Base-by-base conservation (phyloP, 208 protist species). In the Tetramitus jugosus region DNA sequence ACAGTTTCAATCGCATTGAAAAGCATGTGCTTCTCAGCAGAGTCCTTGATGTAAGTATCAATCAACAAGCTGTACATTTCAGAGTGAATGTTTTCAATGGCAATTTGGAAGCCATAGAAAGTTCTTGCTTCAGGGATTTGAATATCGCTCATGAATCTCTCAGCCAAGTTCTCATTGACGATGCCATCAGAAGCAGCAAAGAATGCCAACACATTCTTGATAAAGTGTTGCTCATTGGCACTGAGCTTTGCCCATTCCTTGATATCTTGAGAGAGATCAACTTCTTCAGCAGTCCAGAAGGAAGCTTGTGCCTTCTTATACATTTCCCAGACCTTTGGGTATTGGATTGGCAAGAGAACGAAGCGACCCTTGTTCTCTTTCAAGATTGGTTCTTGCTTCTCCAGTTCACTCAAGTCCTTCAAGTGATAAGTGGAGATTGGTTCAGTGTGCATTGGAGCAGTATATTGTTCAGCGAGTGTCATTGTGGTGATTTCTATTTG, bases 101-200 rank as follows among this genome's bases (percentile, higher is more conserved):
- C 94, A 80, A 98, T 94, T 90, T 99, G 96, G 82, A 99, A 99
- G 23, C 96, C 96, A 86, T 99, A 99, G 88, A 98, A 99, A 76
- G 88, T 95, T 72, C 95, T 91, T 35, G 90, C 96, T 88, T 99
- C 97, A 7, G 96, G 92, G n/a, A 98, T 82, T 89, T 98, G 96
- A 60, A 99, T 93, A 79, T 99, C 96, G 65, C 60, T 89, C 86
- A 95, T 95, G 91, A 99, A 99, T 68, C 90, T 85, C 76, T 85
- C 81, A 0, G 92, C 93, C 4, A 99, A 87, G 84, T 99, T 99
- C 90, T 99, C 97, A 60, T 95, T 87, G 10, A 99, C 97, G 83
- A 99, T 99, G 46, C 97, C 97, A 84, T 99, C 97, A 77, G 87
- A 94, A 14, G 94, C 96, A 43, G 97, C 96, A 80, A 99, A 99